Evolutionary conservation across 164 flowering plant genomes (phyloP).

Genomic region (Stephania cephalantha): DNA sequence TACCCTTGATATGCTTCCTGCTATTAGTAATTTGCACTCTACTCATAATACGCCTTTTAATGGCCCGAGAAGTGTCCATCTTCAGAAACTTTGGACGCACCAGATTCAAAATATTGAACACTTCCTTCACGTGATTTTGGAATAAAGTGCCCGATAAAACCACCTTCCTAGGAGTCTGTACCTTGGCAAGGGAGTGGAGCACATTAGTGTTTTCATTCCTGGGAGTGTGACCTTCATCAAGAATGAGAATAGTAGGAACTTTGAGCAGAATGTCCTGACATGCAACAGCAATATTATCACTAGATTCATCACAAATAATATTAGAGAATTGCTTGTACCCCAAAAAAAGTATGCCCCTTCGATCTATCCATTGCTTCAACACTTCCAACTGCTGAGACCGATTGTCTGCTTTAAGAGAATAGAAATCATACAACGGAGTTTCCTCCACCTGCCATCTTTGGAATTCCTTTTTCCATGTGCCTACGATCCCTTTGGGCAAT

Average conservation of each 20-base stretch:
- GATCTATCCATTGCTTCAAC: constrained; percentile 56
- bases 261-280: constrained; percentile 64
- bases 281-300: constrained; percentile 19
- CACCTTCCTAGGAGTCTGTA: constrained; percentile 74
- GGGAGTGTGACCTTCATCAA: constrained; percentile 96
- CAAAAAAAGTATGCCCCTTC: constrained; percentile 64
- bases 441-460: constrained; percentile 77
- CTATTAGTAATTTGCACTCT: constrained; percentile 37
- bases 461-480: constrained; percentile 82
- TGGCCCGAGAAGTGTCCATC: constrained; percentile 36
- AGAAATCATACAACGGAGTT: constrained; percentile 65
- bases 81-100: constrained; percentile 77
- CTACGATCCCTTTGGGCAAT: constrained; percentile 71
- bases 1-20: constrained; percentile 35
- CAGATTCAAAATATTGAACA: constrained; percentile 78
- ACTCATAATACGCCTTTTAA: constrained; percentile 59
- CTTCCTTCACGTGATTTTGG: constrained; percentile 93
- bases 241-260: constrained; percentile 61
- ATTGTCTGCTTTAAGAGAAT: constrained; percentile 59
- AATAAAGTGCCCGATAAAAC: constrained; percentile 89
- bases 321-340: constrained; percentile 78
- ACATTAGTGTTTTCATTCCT: constrained; percentile 71
- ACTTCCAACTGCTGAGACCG: constrained; percentile 63
- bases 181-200: constrained; percentile 53
- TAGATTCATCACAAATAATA: constrained; percentile 46